These are phyloP conservation scores for Xylaria digitata DNA, from an alignment of 2,329 filamentous ascomycete genomes.

Conservation along the genomic window DNA sequence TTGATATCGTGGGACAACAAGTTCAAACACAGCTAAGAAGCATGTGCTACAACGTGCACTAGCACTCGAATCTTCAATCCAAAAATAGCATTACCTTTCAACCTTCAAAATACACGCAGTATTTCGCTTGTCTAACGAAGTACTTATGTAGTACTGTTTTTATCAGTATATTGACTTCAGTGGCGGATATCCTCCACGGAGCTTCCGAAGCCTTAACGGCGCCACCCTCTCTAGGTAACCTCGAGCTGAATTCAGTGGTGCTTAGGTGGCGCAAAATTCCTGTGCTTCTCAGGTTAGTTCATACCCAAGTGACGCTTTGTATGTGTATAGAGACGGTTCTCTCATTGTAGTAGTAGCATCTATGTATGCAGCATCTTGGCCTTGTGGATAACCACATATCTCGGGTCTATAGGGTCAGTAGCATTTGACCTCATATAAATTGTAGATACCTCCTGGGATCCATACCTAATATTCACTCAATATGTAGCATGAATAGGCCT, in stretches of 20 bases:
- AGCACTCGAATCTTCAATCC: too few relatives aligned
- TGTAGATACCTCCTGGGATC: too few relatives aligned
- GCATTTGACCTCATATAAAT: background rate
- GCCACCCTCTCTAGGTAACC: background rate
- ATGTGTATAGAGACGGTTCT: background rate
- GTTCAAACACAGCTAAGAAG: too few relatives aligned
- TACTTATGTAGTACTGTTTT: background rate
- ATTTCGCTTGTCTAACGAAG: background rate
- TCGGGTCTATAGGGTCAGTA: background rate
- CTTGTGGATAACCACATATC: background rate
- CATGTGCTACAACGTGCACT: too few relatives aligned
- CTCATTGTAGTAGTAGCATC: background rate
- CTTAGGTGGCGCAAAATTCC: background rate
- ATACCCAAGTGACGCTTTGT: background rate
- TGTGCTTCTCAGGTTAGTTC: too few relatives aligned
- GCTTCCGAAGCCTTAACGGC: background rate
- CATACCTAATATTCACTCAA: background rate
- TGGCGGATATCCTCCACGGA: background rate
- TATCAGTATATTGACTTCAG: background rate
- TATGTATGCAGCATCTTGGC: constrained; percentile 1
- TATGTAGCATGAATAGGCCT: background rate
- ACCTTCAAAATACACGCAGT: background rate
- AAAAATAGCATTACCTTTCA: background rate
- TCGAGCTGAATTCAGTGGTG: constrained; percentile 13
- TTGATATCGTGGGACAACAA: too few relatives aligned